These are phyloP conservation scores for Collybia sp. DNA, from an alignment of 768 basidiomycete genomes.

Conservation along the genomic window DNA sequence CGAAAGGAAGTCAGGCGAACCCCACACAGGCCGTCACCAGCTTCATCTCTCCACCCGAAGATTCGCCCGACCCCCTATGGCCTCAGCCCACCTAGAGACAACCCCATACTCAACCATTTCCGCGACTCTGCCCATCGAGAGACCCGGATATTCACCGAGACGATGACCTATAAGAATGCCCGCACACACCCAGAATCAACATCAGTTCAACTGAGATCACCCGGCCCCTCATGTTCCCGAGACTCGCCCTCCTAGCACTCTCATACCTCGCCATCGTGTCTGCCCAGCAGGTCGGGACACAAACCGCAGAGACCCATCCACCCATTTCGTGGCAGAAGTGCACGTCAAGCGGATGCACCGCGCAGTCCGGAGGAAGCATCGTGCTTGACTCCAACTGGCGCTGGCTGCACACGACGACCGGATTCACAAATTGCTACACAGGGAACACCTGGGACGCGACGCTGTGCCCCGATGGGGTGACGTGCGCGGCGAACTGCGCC, in stretches of 20 bases:
- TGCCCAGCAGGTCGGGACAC: conserved; percentile 43
- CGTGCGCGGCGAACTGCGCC: conserved; percentile 41
- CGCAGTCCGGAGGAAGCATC: conserved; percentile 19
- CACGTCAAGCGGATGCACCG: conserved; percentile 29
- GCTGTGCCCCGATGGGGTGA: conserved; percentile 42
- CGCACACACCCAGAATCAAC: no score
- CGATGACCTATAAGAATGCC: no score
- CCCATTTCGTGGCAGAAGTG: conserved; percentile 34
- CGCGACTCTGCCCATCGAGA: no score
- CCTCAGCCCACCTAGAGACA: no score
- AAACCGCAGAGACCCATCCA: conserved; percentile 40
- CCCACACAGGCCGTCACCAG: no score
- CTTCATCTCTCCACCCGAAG: no score
- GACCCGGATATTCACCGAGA: no score
- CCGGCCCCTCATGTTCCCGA: conserved; percentile 12
- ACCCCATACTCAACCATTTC: no score
- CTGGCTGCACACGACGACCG: conserved; percentile 35
- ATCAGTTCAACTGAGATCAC: no score
- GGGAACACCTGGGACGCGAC: conserved; percentile 48
- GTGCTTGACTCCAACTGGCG: conserved; percentile 50
- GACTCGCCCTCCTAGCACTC: conserved; percentile 19
- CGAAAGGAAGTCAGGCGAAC: no score
- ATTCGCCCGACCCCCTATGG: no score
- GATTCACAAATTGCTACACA: conserved; percentile 41
- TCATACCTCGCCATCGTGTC: conserved; percentile 26